Evolutionary conservation across 78 protist species (phyloP).

Genomic region (Chrysochromulina tobinii): DNA sequence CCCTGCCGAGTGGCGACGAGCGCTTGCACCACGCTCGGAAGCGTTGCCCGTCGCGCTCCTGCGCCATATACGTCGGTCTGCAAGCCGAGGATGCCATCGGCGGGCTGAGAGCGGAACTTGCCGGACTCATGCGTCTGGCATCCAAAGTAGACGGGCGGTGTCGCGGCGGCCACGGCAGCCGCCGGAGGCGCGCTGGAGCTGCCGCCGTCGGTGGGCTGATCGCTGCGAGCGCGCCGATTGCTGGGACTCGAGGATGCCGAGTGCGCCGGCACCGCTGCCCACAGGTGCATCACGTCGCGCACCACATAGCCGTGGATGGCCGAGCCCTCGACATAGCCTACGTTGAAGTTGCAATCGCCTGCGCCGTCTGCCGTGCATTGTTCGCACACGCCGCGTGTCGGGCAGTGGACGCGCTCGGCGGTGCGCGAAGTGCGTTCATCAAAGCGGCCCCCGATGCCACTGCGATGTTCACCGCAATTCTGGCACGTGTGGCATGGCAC

Average conservation of each 20-base stretch:
- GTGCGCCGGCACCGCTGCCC: no score
- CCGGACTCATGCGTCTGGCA: background rate
- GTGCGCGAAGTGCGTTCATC: background rate
- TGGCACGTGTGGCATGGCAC: background rate
- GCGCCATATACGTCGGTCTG: background rate
- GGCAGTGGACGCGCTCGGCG: background rate
- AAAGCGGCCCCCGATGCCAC: background rate
- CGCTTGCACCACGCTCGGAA: background rate
- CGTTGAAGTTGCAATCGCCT: no score
- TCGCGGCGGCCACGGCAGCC: no score
- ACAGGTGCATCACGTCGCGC: background rate
- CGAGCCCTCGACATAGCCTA: background rate
- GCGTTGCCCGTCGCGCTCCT: background rate
- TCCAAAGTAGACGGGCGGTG: background rate
- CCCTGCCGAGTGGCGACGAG: background rate
- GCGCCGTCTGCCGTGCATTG: no score
- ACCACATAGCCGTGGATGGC: background rate
- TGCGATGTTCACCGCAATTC: background rate
- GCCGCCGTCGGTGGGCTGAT: no score
- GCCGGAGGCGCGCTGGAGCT: no score
- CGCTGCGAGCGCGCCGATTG: no score
- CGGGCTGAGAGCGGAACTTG: background rate
- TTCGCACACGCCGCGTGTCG: no score
- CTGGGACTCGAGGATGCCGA: no score
- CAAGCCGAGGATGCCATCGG: conserved; percentile 21